phyloP scores from a whole-genome alignment of 371 early-diverging fungal species.

The Nematocida sp. region DNA sequence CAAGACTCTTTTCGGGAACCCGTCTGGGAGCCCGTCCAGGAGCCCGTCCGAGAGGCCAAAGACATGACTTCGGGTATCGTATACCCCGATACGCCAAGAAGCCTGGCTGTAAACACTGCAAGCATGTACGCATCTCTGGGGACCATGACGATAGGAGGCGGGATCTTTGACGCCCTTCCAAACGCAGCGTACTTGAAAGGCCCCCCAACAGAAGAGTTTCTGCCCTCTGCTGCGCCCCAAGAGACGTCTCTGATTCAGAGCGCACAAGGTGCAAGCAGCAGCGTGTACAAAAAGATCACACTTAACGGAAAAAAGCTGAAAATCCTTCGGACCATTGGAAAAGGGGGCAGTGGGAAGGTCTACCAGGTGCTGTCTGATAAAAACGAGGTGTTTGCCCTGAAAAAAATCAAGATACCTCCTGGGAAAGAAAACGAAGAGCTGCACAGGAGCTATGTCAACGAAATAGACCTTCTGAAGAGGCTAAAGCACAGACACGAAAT shows the following conservation, averaged over 20 bases:
- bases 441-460: conserved; percentile 72
- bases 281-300: conserved; percentile 45
- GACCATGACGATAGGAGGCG: background rate
- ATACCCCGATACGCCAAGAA: background rate
- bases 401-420: conserved; percentile 70
- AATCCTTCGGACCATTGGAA: conserved; percentile 67
- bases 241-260: conserved; percentile 11
- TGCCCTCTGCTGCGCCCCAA: background rate
- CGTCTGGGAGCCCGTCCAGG: background rate
- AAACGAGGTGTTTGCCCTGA: conserved; percentile 73
- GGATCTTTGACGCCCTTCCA: conserved; percentile 42
- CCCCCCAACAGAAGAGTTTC: background rate
- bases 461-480: conserved; percentile 71
- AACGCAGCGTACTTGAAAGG: background rate
- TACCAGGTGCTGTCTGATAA: conserved; percentile 72
- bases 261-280: too few species aligned
- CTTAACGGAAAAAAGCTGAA: conserved; percentile 54
- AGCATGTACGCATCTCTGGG: background rate
- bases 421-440: conserved; percentile 68
- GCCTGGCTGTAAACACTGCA: background rate
- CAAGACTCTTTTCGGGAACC: background rate
- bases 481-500: conserved; percentile 69
- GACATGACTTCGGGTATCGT: background rate
- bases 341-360: conserved; percentile 79
- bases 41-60: too few species aligned